These are phyloP conservation scores for Aspergillus saccharolyticus DNA, from an alignment of 495 filamentous ascomycete species.

Conservation along the genomic window DNA sequence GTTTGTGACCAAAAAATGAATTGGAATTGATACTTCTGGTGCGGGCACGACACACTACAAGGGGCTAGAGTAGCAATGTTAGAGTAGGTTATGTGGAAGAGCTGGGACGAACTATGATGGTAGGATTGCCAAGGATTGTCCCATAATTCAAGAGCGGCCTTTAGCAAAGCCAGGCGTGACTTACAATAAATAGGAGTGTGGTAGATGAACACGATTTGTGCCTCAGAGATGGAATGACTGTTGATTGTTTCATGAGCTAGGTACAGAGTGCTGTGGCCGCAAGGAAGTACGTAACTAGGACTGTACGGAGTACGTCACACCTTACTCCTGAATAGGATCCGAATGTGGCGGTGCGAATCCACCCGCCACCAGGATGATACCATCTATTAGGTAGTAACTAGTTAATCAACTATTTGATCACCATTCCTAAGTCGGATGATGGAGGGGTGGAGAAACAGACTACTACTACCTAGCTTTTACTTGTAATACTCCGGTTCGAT, in stretches of 20 bases:
- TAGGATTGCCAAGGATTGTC: background rate
- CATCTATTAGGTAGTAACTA: too few relatives aligned
- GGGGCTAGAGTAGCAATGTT: background rate
- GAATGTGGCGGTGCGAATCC: background rate
- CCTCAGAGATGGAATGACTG: background rate
- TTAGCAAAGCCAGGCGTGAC: background rate
- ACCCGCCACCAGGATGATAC: background rate
- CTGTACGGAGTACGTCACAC: conserved; percentile 10
- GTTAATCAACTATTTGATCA: too few relatives aligned
- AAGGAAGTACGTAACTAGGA: background rate
- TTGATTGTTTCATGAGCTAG: background rate
- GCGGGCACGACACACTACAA: too few relatives aligned
- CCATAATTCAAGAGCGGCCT: background rate
- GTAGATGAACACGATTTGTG: background rate
- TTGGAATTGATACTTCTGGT: too few relatives aligned
- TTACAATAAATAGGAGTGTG: background rate
- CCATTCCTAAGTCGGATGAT: background rate
- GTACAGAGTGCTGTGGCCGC: background rate
- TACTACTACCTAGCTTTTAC: too few relatives aligned
- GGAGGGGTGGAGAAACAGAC: background rate
- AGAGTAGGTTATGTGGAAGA: background rate
- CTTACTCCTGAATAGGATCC: background rate
- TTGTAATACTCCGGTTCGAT: too few relatives aligned
- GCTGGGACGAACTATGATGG: background rate
- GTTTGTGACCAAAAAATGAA: conserved; percentile 1